phyloP scores from a whole-genome alignment of 257 asterid genomes.

The Solanum corneliomulleri region DNA sequence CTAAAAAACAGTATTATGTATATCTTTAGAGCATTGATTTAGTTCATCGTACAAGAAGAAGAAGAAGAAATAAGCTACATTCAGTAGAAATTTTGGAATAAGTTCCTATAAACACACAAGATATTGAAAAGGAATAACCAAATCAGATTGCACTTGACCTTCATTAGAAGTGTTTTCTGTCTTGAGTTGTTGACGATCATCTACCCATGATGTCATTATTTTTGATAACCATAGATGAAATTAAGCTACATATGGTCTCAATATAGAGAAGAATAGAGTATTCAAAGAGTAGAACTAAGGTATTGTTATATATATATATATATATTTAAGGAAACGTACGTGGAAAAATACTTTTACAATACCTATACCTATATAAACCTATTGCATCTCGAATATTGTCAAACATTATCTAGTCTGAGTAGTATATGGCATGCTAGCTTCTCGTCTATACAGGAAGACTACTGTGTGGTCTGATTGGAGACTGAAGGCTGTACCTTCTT shows the following conservation, averaged over 20 bases:
- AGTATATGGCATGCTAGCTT: conserved; percentile 15
- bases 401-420: conserved; percentile 8
- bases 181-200: neutral
- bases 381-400: conserved; percentile 3
- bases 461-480: conserved; percentile 33
- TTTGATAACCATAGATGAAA: neutral
- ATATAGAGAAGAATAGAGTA: neutral
- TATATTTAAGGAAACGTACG: neutral
- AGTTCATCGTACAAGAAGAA: neutral
- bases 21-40: neutral
- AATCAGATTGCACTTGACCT: neutral
- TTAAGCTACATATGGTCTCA: neutral
- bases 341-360: neutral
- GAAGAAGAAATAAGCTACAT: neutral
- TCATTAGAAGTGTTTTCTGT: neutral
- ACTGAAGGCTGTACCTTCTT: conserved; percentile 88
- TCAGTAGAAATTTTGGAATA: neutral
- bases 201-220: neutral
- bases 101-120: neutral
- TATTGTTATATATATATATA: neutral
- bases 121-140: neutral
- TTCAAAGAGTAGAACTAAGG: neutral
- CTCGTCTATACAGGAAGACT: conserved; percentile 18
- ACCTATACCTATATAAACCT: neutral
- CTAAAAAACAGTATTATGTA: neutral